Evolutionary conservation across 805 yeast genomes (phyloP), one percentile per base, ranked within the genome.

Genomic region (Teunomyces funiuensis): DNA sequence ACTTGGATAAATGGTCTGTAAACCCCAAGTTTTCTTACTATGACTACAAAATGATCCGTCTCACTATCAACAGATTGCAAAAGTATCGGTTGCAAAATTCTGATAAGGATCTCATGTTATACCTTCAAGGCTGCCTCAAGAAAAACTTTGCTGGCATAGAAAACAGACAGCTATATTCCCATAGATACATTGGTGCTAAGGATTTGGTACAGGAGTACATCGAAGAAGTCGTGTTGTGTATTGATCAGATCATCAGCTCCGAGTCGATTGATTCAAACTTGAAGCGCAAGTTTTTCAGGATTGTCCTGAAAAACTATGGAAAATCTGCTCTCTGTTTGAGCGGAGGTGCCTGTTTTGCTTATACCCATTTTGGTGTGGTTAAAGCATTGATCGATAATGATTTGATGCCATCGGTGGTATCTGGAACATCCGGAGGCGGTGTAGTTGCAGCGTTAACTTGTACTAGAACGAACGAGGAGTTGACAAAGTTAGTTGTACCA

Each of bases 371-470:
- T 61, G 95, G 95, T 2, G 77, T 85, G 2, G 73, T 85, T 19
- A 82, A 81, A 47, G 90, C 89, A 0, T 60, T 86, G 28, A 61
- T 85, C 4, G 89, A 86, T 44, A 75, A 76, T 43, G 83, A 82
- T 55, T 61, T 77, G 37, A 63, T 85, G 38, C 95, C 95, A 1
- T 69, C 71, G 4, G 82, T 85, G 27, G 68, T 86, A 6, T 77
- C 86, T 26, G 95, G 95, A 1, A 85, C 93, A 0, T 80, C 88
- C 0, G 91, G 93, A 2, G 95, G 95, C 11, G 91, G 89, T 1
- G 62, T 84, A 9, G 79, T 85, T 10, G 90, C 93, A 0, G 86
- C 89, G 0, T 58, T 85, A 28, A 78, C 84, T 0, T 76, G 88
- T 39, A 79, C 88, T 0, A 65, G 90, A 41, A 81, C 88, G 0